Percentiles rank a stretch among this genome's conserved stretches.
Evolutionary conservation across 352 stramenopile genomes (phyloP).

Genomic region (Pythium folliculosum): DNA sequence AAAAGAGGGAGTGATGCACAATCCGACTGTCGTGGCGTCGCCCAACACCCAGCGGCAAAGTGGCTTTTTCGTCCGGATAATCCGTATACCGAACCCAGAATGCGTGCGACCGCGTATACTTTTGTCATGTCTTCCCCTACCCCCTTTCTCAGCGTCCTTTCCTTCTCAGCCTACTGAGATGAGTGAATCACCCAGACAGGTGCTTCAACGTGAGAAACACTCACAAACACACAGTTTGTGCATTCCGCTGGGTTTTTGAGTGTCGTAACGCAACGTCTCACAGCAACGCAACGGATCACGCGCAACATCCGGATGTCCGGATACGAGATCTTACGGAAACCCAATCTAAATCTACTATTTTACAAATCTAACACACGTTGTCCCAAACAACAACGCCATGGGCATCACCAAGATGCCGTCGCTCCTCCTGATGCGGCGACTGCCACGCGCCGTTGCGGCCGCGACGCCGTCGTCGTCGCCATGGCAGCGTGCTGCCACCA

Average conservation of each 20-base stretch:
- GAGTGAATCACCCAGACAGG: slow-evolving; percentile 5
- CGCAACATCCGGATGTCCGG: neutral
- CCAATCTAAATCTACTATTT: neutral
- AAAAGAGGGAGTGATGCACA: slow-evolving; percentile 21
- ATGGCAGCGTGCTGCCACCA: slow-evolving; percentile 1
- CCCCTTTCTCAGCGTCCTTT: slow-evolving; percentile 23
- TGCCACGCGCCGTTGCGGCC: too few species aligned
- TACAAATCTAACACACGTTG: neutral
- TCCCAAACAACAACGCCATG: neutral
- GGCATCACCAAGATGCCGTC: neutral
- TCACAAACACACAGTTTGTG: slow-evolving; percentile 5
- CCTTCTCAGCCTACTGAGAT: slow-evolving; percentile 22
- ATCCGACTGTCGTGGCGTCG: slow-evolving; percentile 19
- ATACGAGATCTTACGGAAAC: neutral
- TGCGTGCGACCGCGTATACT: slow-evolving; percentile 1
- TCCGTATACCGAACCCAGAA: slow-evolving; percentile 21
- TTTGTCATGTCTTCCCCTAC: slow-evolving; percentile 14
- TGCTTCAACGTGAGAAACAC: slow-evolving; percentile 21
- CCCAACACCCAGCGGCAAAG: neutral
- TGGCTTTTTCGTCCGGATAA: slow-evolving; percentile 15
- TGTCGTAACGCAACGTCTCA: slow-evolving; percentile 7
- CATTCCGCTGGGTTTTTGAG: slow-evolving; percentile 7
- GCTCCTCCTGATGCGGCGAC: too few species aligned
- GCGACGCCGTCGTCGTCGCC: neutral
- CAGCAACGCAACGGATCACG: neutral